Evolutionary conservation across 257 asterid species (phyloP).

Genomic region (Solanum lycopersicoides): DNA sequence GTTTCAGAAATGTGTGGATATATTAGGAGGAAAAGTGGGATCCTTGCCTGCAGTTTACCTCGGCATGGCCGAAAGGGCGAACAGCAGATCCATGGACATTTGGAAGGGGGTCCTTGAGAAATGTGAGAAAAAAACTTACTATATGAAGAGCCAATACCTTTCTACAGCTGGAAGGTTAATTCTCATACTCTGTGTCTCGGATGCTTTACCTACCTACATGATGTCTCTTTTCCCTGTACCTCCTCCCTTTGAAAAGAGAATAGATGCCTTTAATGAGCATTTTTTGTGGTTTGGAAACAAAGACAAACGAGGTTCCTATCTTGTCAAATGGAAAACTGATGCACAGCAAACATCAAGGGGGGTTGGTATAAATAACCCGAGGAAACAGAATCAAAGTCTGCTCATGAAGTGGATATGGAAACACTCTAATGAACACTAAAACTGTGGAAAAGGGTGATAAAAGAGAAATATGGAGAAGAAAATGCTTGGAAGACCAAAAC

Average conservation of each 20-base stretch:
- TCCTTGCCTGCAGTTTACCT: background rate
- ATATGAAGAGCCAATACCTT: background rate
- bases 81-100: background rate
- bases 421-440: background rate
- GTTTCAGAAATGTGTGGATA: background rate
- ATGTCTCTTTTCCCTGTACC: background rate
- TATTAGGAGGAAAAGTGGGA: background rate
- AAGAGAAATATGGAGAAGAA: background rate
- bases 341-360: background rate
- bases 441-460: background rate
- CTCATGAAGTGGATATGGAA: background rate
- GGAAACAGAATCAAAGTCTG: background rate
- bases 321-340: background rate
- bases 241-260: background rate
- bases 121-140: background rate
- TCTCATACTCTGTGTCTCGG: background rate
- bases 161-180: background rate
- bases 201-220: background rate
- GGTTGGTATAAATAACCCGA: background rate
- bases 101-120: background rate
- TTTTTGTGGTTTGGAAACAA: background rate
- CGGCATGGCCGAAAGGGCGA: background rate
- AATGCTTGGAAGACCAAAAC: background rate
- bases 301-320: background rate
- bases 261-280: background rate